Base-by-base conservation (phyloP, 305 asterid species). In the Fraxinus greggii region DNA sequence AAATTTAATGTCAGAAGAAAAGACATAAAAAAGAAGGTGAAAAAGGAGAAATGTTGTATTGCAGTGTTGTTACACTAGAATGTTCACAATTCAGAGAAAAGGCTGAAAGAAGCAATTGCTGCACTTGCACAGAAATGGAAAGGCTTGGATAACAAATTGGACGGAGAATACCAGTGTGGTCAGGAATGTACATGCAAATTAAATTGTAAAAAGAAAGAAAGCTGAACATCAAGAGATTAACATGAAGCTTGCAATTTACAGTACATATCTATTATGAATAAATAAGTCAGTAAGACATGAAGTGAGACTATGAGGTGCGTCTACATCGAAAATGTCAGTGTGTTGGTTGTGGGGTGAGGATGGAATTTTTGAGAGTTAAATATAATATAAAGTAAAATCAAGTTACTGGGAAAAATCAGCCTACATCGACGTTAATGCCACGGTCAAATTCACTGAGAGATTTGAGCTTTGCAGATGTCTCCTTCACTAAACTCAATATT, bases 401-500 rank as follows among this genome's bases (percentile, higher is more conserved):
- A 28, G 26, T 28, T 28, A 28, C 9, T 26, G 21, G 38, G 38
- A 67, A 67, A 28, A 67, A 29, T 15, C 35, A 67, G 21, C 75
- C 31, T 67, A 67, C 75, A 28, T 67, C 36, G 36, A 67, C 36
- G 38, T 29, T 23, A 67, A 13, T 67, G 36, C 21, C 75, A 69
- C 67, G 54, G 45, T 82, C 75, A 17, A 85, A 85, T 45, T 67
- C 82, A 51, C 82, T 76, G 72, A 83, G 42, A 56, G 78, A 76
- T 79, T 86, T 86, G 40, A 83, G 85, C 72, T 80, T 80, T 28
- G 77, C 79, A 45, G 86, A 86, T 17, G 85, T 83, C 76, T 75
- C 85, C 82, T 83, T 86, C 72, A 86, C 86, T 82, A 83, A 65
- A 65, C 36, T 73, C 63, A 72, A 69, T 72, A 86, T 86, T 73